Evolutionary conservation across 2,329 filamentous ascomycete genomes (phyloP), one percentile per base, ranked within the genome.

Genomic region (Coniella vitis): DNA sequence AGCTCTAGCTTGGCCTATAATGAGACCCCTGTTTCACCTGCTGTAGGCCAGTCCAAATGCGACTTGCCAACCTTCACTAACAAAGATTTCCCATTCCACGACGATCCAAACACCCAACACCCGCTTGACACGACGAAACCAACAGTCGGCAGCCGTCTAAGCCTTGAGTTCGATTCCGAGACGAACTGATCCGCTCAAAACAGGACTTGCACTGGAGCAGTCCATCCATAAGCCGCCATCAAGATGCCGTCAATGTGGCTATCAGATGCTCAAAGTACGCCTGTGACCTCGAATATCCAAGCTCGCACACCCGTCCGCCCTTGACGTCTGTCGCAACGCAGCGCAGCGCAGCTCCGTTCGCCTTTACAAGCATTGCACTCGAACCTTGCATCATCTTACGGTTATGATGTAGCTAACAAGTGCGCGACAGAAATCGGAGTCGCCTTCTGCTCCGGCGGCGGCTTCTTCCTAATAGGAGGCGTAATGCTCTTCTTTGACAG

Each of bases 401-500:
- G 19, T 49, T 37, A 56, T 35, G 46, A 29, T 29, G 25, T 29
- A 29, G 55, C 67, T 72, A 51, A 72, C 40, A 56, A 41, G 37
- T 17, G 16, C 36, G 36, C n/a, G 42, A 59, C 62, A 97, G 93
- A 98, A 70, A 86, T 97, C 62, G 93, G 93, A 60, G 90, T 96
- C 55, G 88, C 90, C 65, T 98, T 98, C 75, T 97, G 93, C 78
- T 93, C 89, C 63, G 91, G 90, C 63, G 91, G 91, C 67, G 89
- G 87, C 57, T 84, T 97, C 74, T 98, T 98, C 76, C 81, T 98
- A 49, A 79, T 96, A 64, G 87, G 89, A 63, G 93, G 93, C 53
- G 88, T 98, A 9, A 78, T 98, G 69, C 80, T 98, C 70, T 97
- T 98, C 74, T 98, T 98, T 73, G 93, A 98, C 70, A 83, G 93